These are phyloP conservation scores for Eremothecium sinecaudum DNA, from an alignment of 1,139 yeast species.

Conservation along the genomic window DNA sequence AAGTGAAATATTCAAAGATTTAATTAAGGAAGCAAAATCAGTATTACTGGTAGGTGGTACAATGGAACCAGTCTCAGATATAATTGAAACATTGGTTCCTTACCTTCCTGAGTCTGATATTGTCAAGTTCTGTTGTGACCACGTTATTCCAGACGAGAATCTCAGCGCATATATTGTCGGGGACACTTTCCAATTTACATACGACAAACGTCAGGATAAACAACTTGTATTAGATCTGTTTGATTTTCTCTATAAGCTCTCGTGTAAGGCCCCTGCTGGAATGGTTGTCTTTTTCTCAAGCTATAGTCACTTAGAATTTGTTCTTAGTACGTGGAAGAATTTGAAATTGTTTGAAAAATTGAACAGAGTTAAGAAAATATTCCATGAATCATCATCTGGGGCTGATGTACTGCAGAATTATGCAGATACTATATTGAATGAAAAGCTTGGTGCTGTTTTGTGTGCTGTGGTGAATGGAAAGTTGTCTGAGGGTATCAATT, in stretches of 20 bases:
- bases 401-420: conserved; percentile 45
- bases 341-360: conserved; percentile 32
- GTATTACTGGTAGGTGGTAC: conserved; percentile 91
- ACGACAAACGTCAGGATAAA: conserved; percentile 45
- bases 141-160: conserved; percentile 67
- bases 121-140: conserved; percentile 65
- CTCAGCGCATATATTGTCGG: conserved; percentile 50
- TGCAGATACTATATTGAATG: conserved; percentile 31
- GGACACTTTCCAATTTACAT: conserved; percentile 55
- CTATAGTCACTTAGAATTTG: conserved; percentile 55
- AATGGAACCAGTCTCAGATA: conserved; percentile 82
- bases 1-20: conserved; percentile 54
- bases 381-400: conserved; percentile 48
- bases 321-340: conserved; percentile 45
- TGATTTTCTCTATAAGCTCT: conserved; percentile 36
- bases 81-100: conserved; percentile 58
- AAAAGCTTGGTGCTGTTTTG: conserved; percentile 50
- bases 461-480: conserved; percentile 91
- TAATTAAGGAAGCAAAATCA: conserved; percentile 59
- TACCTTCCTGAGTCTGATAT: conserved; percentile 38
- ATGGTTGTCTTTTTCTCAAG: conserved; percentile 80
- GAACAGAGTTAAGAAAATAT: conserved; percentile 37
- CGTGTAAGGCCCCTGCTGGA: conserved; percentile 56
- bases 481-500: conserved; percentile 90
- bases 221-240: conserved; percentile 48